phyloP scores from a whole-genome alignment of 495 filamentous ascomycete genomes.

The Lepraria neglecta region DNA sequence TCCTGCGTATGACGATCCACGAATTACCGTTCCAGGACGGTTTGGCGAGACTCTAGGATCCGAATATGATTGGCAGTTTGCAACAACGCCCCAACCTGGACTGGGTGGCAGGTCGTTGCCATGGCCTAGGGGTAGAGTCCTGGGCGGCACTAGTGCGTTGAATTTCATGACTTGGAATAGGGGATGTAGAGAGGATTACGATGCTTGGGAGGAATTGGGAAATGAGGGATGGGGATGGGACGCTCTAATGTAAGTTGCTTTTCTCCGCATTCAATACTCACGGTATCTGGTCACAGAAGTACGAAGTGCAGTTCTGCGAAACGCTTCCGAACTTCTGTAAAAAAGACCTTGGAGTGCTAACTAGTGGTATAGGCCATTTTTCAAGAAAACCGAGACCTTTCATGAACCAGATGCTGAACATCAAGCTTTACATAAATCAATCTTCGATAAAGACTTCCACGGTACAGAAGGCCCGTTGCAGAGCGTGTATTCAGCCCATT shows the following conservation, averaged over 20 bases:
- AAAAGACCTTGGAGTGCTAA: not conserved
- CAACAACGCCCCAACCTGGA: slow-evolving; percentile 36
- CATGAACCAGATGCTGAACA: slow-evolving; percentile 35
- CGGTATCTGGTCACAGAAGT: no score
- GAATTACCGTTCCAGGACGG: slow-evolving; percentile 39
- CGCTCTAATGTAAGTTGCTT: slow-evolving; percentile 36
- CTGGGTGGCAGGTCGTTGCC: slow-evolving; percentile 34
- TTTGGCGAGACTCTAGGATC: slow-evolving; percentile 39
- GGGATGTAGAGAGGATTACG: slow-evolving; percentile 48
- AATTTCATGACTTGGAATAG: slow-evolving; percentile 54
- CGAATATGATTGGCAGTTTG: slow-evolving; percentile 43
- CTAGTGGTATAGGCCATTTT: slow-evolving; percentile 35
- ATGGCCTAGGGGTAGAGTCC: slow-evolving; percentile 36
- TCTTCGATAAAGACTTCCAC: slow-evolving; percentile 33
- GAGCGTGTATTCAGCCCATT: slow-evolving; percentile 40
- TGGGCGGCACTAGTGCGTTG: slow-evolving; percentile 42
- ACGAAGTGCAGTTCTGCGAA: not conserved
- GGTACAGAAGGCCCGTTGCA: slow-evolving; percentile 42
- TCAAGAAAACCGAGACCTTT: slow-evolving; percentile 46
- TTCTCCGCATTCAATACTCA: not conserved
- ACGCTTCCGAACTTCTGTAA: not conserved
- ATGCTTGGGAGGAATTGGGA: slow-evolving; percentile 52
- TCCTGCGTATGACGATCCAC: slow-evolving; percentile 34
- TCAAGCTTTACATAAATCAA: slow-evolving; percentile 30
- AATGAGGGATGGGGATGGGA: slow-evolving; percentile 55